Evolutionary conservation across 140 eudicot species (phyloP).

Genomic region (Senecio squalidus): DNA sequence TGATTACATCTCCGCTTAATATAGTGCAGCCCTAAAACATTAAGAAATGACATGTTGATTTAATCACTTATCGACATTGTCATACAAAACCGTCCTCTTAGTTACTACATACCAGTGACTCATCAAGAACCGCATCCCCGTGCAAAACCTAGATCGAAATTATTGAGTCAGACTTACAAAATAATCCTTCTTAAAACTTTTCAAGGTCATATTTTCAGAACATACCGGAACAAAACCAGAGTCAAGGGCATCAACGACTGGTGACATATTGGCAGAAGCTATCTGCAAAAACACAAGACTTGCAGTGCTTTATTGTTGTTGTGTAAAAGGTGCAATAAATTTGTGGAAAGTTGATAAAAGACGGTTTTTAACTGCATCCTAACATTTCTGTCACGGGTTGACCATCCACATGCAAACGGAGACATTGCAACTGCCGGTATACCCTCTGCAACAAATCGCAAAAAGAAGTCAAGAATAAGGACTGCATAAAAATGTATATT

Average conservation of each 20-base stretch:
- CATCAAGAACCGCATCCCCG: slow-evolving; percentile 97
- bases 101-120: slow-evolving; percentile 50
- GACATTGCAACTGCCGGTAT: slow-evolving; percentile 91
- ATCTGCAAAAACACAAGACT: slow-evolving; percentile 43
- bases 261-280: slow-evolving; percentile 55
- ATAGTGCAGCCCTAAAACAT: slow-evolving; percentile 84
- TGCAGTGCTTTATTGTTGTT: not conserved
- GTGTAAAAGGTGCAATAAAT: slow-evolving; percentile 3
- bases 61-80: not conserved
- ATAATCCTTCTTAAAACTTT: not conserved
- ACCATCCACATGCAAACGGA: slow-evolving; percentile 99
- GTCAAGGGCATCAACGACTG: slow-evolving; percentile 57
- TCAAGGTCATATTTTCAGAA: slow-evolving; percentile 3
- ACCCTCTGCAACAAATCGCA: slow-evolving; percentile 59
- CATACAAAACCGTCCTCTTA: slow-evolving; percentile 15
- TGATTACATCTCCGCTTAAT: slow-evolving; percentile 94
- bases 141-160: slow-evolving; percentile 68
- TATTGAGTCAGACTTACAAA: slow-evolving; percentile 5
- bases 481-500: not conserved
- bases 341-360: not conserved
- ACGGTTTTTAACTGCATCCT: slow-evolving; percentile 24
- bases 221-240: slow-evolving; percentile 90
- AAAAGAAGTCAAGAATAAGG: not conserved
- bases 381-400: slow-evolving; percentile 80
- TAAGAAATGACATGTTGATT: not conserved